Evolutionary conservation across 441 rosid genomes (phyloP).

Genomic region (Iberis amara): DNA sequence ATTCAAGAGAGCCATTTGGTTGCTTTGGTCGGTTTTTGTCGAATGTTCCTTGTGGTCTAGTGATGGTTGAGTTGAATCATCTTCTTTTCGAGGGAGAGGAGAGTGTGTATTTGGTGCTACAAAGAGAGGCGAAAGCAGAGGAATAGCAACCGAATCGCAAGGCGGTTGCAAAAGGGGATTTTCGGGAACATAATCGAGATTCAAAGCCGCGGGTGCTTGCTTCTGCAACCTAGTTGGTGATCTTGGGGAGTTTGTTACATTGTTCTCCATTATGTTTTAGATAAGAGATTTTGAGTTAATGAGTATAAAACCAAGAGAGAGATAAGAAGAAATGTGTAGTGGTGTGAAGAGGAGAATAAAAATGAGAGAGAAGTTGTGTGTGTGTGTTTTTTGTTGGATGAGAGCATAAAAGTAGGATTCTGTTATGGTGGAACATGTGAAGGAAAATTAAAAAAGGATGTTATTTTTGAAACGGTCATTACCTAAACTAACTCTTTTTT

Average conservation of each 20-base stretch:
- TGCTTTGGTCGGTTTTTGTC: neutral
- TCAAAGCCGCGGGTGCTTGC: slow-evolving; percentile 45
- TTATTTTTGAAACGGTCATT: slow-evolving; percentile 30
- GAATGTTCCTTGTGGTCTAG: slow-evolving; percentile 2
- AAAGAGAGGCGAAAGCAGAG: slow-evolving; percentile 56
- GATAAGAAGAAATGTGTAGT: slow-evolving; percentile 3
- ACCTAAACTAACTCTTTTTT: slow-evolving; percentile 13
- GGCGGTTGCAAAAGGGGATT: neutral
- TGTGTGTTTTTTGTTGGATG: slow-evolving; percentile 10
- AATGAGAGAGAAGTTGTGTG: slow-evolving; percentile 15
- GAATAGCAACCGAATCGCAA: slow-evolving; percentile 35
- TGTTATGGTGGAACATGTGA: slow-evolving; percentile 27
- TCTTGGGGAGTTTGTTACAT: slow-evolving; percentile 3
- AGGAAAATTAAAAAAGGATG: slow-evolving; percentile 13
- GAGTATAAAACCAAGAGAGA: neutral
- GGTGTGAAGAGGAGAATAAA: slow-evolving; percentile 14
- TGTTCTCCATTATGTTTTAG: slow-evolving; percentile 33
- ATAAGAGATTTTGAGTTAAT: slow-evolving; percentile 5
- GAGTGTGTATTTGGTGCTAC: slow-evolving; percentile 30
- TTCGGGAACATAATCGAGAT: neutral
- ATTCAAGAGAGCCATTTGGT: slow-evolving; percentile 23
- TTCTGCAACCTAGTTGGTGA: slow-evolving; percentile 52
- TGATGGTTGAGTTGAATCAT: neutral
- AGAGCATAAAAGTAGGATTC: slow-evolving; percentile 20
- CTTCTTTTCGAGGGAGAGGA: neutral